Evolutionary conservation across 1,284 basidiomycete genomes (phyloP), one percentile per base, ranked within the genome.

Genomic region (Fomitopsis betulina): DNA sequence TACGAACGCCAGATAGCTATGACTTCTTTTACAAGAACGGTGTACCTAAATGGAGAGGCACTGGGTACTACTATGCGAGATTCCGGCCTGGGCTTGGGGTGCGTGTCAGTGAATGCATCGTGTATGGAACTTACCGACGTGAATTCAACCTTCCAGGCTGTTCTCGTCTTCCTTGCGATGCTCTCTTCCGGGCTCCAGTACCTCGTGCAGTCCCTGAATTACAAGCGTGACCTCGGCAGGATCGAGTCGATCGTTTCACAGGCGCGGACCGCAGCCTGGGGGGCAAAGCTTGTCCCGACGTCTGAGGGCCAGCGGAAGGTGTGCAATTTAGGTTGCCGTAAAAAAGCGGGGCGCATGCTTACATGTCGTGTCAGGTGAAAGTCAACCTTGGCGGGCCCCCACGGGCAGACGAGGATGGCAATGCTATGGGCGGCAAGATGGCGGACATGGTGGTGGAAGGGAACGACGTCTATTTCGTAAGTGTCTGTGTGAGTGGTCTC

Each of bases 11-110:
- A 45, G 42, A 10, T 60, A 90, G 90, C 63, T 94, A 94, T 64
- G 90, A 95, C 73, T 93, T 93, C 75, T 95, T 94, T 79, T 90
- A 89, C 76, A 93, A 93, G 73, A 93, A 94, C 61, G 93, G 93
- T 38, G 93, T 95, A 5, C 93, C 93, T 0, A 89, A 81, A 68
- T 95, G 93, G 93, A 80, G 92, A 66, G 93, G 89, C 15, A 92
- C 87, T 25, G 86, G 85, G 50, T 96, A 97, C 73, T 96, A 96
- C 73, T 97, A 97, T 73, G 85, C 91, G 37, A 87, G 95, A 60
- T 98, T 91, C 80, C 84, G 95, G 45, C 95, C 95, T 21, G 93
- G 94, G 43, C 80, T 98, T 63, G 84, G 85, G 60, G 89, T 90
- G 66, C 61, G 86, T 69, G 17, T 30, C 56, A 1, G 38, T 23